Evolutionary conservation across 2,329 filamentous ascomycete genomes (phyloP).

Genomic region (Coniochaeta sp.): DNA sequence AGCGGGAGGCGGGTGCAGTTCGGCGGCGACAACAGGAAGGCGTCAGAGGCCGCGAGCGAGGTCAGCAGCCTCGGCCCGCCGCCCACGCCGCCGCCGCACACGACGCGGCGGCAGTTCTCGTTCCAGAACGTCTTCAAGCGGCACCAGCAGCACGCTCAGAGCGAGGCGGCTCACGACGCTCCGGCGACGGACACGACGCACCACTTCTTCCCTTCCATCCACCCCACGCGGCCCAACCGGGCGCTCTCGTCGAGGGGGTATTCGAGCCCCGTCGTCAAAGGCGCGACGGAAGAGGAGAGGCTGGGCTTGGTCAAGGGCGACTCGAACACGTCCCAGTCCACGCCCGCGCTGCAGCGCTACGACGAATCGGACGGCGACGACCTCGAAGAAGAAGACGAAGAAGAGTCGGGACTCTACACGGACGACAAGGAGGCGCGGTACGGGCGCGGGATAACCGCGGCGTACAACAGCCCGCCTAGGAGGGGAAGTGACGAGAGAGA

Average conservation of each 20-base stretch:
- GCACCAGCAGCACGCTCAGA: slow-evolving; percentile 26
- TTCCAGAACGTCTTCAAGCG: slow-evolving; percentile 80
- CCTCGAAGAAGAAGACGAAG: slow-evolving; percentile 24
- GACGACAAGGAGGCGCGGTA: slow-evolving; percentile 27
- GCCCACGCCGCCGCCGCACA: slow-evolving; percentile 56
- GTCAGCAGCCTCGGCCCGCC: slow-evolving; percentile 37
- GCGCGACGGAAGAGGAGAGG: slow-evolving; percentile 73
- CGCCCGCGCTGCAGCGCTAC: slow-evolving; percentile 27
- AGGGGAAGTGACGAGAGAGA: slow-evolving; percentile 17
- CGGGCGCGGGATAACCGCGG: slow-evolving; percentile 35
- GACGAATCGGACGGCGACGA: slow-evolving; percentile 23
- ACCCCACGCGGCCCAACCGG: slow-evolving; percentile 11
- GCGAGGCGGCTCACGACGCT: slow-evolving; percentile 14
- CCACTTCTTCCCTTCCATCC: slow-evolving; percentile 8
- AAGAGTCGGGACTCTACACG: slow-evolving; percentile 21
- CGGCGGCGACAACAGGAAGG: slow-evolving; percentile 25
- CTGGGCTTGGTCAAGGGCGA: slow-evolving; percentile 78
- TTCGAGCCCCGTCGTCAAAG: slow-evolving; percentile 35
- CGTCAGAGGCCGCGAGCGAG: slow-evolving; percentile 29
- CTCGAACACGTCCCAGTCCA: slow-evolving; percentile 44
- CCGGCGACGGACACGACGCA: slow-evolving; percentile 7
- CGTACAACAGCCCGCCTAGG: slow-evolving; percentile 25
- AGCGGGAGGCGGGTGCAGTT: slow-evolving; percentile 41
- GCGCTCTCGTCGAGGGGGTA: slow-evolving; percentile 27
- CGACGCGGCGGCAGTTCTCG: slow-evolving; percentile 74